Percentiles rank a stretch among this genome's conserved stretches.
These are phyloP conservation scores for Cyamopsis tetragonoloba DNA, from an alignment of 306 rosid species.

Conservation along the genomic window DNA sequence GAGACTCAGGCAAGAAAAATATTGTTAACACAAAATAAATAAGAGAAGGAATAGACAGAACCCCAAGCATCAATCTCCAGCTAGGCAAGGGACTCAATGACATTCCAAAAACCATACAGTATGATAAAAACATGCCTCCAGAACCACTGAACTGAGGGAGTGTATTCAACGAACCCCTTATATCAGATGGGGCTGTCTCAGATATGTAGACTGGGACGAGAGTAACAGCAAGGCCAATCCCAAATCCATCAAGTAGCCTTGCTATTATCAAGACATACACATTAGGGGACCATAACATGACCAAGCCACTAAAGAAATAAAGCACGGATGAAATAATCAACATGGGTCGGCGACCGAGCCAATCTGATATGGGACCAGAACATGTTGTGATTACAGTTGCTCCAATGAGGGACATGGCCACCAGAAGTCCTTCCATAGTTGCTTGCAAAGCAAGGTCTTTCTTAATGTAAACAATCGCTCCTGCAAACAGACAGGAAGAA, in stretches of 20 bases:
- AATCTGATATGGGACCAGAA: conserved; percentile 66
- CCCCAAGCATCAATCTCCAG: conserved; percentile 78
- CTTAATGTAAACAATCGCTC: conserved; percentile 65
- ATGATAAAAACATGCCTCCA: conserved; percentile 73
- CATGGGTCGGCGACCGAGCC: conserved; percentile 73
- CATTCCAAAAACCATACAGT: conserved; percentile 73
- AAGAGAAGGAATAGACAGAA: conserved; percentile 67
- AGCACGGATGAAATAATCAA: conserved; percentile 62
- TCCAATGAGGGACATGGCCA: conserved; percentile 80
- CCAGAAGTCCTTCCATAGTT: conserved; percentile 69
- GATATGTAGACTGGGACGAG: conserved; percentile 73
- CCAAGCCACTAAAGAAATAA: conserved; percentile 60
- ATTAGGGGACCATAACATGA: conserved; percentile 82
- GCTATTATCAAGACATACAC: conserved; percentile 60
- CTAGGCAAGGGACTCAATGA: conserved; percentile 53
- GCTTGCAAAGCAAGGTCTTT: conserved; percentile 48
- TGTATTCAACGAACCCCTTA: conserved; percentile 70
- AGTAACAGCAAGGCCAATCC: conserved; percentile 83
- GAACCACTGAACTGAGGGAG: conserved; percentile 85
- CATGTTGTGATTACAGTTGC: conserved; percentile 69
- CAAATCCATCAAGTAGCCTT: conserved; percentile 77
- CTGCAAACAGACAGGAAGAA: conserved; percentile 34
- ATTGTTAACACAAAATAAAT: conserved; percentile 51
- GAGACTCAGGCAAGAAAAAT: conserved; percentile 87
- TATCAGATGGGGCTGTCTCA: conserved; percentile 87